Percentiles rank a stretch among this genome's conserved stretches.
phyloP scores from a whole-genome alignment of 495 filamentous ascomycete genomes.

The Lasiosphaeris hirsuta region DNA sequence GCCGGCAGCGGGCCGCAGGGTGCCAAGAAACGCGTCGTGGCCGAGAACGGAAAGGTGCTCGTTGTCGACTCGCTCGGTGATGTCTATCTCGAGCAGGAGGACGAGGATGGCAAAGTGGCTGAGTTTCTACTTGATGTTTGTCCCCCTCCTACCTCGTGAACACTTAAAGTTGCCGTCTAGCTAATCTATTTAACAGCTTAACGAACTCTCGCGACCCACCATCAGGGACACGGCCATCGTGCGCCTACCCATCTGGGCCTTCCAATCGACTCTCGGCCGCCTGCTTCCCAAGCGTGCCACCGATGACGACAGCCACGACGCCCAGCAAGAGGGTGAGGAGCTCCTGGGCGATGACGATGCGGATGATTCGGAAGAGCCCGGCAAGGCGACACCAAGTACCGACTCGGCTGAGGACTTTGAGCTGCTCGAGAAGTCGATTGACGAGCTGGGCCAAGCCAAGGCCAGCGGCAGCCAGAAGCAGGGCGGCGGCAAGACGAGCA shows the following conservation, averaged over 20 bases:
- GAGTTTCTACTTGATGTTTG: slow-evolving; percentile 83
- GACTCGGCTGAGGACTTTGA: slow-evolving; percentile 56
- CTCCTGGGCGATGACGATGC: slow-evolving; percentile 31
- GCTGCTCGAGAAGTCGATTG: slow-evolving; percentile 51
- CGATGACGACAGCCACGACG: slow-evolving; percentile 29
- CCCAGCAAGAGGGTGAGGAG: slow-evolving; percentile 28
- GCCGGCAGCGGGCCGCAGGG: slow-evolving; percentile 53
- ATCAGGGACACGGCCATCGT: slow-evolving; percentile 67
- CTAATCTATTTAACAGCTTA: slow-evolving; percentile 36
- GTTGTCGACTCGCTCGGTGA: slow-evolving; percentile 89
- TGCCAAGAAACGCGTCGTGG: slow-evolving; percentile 76
- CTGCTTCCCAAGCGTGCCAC: slow-evolving; percentile 39
- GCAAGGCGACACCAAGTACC: slow-evolving; percentile 42
- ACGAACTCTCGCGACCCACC: slow-evolving; percentile 63
- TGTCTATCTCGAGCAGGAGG: slow-evolving; percentile 86
- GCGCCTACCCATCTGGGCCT: slow-evolving; percentile 65
- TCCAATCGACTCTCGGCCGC: slow-evolving; percentile 54
- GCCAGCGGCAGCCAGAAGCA: slow-evolving; percentile 40
- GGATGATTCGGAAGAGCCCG: slow-evolving; percentile 29
- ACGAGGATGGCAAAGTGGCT: slow-evolving; percentile 74
- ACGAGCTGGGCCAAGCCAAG: slow-evolving; percentile 41
- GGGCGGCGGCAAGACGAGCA: slow-evolving; percentile 37
- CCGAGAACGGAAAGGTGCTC: slow-evolving; percentile 91
- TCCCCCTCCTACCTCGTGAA: slow-evolving; percentile 11
- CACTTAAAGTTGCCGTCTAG: neutral